Conservation (phyloP, 2,329 filamentous ascomycete genomes). For the Colletotrichum lupini region DNA sequence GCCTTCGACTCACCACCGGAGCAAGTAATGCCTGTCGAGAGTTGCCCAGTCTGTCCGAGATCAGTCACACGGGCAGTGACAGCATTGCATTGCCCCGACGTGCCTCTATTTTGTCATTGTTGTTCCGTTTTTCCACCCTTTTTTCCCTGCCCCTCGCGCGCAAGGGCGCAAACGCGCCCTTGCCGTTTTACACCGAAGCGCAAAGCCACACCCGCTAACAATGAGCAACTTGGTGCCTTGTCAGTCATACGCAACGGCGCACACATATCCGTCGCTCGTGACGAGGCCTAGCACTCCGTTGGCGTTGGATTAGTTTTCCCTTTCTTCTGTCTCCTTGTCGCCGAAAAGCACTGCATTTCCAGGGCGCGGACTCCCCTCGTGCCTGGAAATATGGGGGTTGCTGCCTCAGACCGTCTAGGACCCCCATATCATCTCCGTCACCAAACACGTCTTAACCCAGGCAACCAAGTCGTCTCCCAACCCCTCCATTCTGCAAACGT, state of each 20-base stretch:
- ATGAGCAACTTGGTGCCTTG: background rate
- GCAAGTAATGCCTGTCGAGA: background rate
- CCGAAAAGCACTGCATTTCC: background rate
- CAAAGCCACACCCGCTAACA: background rate
- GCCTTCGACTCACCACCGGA: background rate
- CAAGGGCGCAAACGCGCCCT: background rate
- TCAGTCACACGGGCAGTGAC: background rate
- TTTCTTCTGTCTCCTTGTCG: background rate
- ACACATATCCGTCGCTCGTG: background rate
- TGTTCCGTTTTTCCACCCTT: background rate
- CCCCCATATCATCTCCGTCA: background rate
- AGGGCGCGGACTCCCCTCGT: background rate
- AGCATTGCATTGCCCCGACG: background rate
- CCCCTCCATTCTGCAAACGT: background rate
- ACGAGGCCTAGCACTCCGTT: background rate
- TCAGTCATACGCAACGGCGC: background rate
- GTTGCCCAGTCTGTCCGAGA: background rate
- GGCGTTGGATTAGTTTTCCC: background rate
- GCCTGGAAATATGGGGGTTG: conserved; percentile 6
- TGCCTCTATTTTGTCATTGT: background rate
- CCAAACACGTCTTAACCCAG: background rate
- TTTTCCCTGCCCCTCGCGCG: background rate
- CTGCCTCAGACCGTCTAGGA: background rate
- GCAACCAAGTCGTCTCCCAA: background rate
- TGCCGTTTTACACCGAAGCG: background rate